Evolutionary conservation across 2,329 filamentous ascomycete genomes (phyloP).

Genomic region (Nemania abortiva): DNA sequence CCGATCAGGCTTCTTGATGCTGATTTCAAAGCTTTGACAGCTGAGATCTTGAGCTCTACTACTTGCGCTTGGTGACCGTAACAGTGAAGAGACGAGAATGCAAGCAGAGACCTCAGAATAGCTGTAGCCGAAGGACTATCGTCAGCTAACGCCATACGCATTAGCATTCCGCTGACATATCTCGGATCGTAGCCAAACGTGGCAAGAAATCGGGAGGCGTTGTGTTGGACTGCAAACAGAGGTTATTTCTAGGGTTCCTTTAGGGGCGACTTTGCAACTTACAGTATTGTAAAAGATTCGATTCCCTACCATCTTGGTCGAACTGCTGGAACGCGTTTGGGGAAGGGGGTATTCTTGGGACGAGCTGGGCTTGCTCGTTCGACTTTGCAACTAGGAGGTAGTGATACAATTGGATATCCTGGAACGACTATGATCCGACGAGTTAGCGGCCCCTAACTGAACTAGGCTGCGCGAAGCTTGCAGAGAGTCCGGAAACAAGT

Average conservation of each 20-base stretch:
- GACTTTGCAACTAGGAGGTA: constrained; percentile 9
- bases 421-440: background rate
- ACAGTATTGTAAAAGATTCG: constrained; percentile 19
- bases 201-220: constrained; percentile 12
- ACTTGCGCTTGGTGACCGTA: background rate
- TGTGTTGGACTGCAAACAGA: constrained; percentile 4
- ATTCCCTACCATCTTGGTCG: background rate
- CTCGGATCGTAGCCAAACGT: constrained; percentile 13
- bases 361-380: background rate
- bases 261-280: constrained; percentile 2
- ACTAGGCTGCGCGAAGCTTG: background rate
- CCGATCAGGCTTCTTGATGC: background rate
- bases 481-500: background rate
- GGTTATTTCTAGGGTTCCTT: background rate
- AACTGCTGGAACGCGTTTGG: constrained; percentile 11
- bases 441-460: constrained; percentile 1
- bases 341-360: constrained; percentile 8
- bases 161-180: constrained; percentile 11
- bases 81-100: constrained; percentile 14
- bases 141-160: background rate
- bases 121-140: background rate
- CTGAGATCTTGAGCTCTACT: constrained; percentile 3
- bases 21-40: background rate
- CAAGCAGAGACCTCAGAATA: background rate
- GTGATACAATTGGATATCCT: constrained; percentile 23